Evolutionary conservation across 2,329 filamentous ascomycete species (phyloP).

Genomic region (Diplodia sapinea): DNA sequence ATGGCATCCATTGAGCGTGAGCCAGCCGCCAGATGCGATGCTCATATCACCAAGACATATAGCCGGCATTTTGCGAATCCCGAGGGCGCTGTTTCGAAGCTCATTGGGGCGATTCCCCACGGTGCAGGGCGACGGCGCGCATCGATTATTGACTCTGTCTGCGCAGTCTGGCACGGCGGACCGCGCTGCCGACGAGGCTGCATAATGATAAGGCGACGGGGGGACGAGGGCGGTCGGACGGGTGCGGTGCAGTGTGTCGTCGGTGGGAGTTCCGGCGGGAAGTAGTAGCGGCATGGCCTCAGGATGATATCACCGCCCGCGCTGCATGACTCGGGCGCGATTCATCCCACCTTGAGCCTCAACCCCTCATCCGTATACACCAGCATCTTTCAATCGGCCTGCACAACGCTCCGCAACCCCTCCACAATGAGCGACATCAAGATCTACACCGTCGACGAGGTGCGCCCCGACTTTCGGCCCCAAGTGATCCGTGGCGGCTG

Average conservation of each 20-base stretch:
- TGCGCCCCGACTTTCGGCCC: neutral
- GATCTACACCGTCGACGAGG: slow-evolving; percentile 30
- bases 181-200: neutral
- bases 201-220: neutral
- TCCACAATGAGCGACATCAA: slow-evolving; percentile 27
- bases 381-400: neutral
- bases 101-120: too few species aligned
- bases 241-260: neutral
- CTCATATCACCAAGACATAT: too few species aligned
- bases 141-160: too few species aligned
- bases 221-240: neutral
- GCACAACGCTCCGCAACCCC: neutral
- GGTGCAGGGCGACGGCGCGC: neutral
- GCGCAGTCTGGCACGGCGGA: neutral
- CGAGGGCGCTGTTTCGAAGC: too few species aligned
- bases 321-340: neutral
- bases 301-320: slow-evolving; percentile 20
- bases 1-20: too few species aligned
- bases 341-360: slow-evolving; percentile 13
- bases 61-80: too few species aligned
- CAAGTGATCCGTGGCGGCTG: slow-evolving; percentile 6
- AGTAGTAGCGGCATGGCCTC: neutral
- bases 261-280: slow-evolving; percentile 13
- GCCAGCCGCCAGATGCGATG: too few species aligned
- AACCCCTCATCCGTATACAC: slow-evolving; percentile 5